phyloP scores from a whole-genome alignment of 257 asterid genomes.

The Solanum lycopersicoides region DNA sequence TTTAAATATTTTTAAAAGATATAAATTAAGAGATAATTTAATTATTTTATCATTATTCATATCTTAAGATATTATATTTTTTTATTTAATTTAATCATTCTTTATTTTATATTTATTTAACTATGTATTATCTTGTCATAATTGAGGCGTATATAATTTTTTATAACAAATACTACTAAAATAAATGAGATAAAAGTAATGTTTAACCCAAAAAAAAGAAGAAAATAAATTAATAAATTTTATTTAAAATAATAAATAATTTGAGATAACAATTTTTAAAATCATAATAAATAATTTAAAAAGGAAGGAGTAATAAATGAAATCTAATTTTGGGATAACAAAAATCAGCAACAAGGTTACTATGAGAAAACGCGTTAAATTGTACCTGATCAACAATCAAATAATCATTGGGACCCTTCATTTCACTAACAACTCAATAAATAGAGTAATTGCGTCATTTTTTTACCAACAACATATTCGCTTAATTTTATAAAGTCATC shows the following conservation, averaged over 20 bases:
- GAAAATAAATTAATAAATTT: no score
- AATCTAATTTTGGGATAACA: not conserved
- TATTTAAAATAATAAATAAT: no score
- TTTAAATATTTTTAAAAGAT: not conserved
- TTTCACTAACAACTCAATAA: not conserved
- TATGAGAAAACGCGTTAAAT: constrained; percentile 5
- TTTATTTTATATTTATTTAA: not conserved
- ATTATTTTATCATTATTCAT: not conserved
- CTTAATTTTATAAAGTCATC: not conserved
- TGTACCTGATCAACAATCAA: constrained; percentile 10
- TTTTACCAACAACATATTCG: not conserved
- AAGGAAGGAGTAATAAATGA: not conserved
- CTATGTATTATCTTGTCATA: not conserved
- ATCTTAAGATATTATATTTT: not conserved
- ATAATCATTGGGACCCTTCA: constrained; percentile 14
- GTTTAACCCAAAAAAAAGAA: no score
- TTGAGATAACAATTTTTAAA: not conserved
- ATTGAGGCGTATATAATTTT: not conserved
- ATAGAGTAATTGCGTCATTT: not conserved
- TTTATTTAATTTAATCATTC: not conserved
- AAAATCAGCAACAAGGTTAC: not conserved
- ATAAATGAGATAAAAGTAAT: not conserved
- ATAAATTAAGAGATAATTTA: not conserved
- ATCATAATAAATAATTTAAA: not conserved
- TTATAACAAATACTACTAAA: not conserved